phyloP scores from a whole-genome alignment of 2,329 filamentous ascomycete species.

The Apiospora arundinis region DNA sequence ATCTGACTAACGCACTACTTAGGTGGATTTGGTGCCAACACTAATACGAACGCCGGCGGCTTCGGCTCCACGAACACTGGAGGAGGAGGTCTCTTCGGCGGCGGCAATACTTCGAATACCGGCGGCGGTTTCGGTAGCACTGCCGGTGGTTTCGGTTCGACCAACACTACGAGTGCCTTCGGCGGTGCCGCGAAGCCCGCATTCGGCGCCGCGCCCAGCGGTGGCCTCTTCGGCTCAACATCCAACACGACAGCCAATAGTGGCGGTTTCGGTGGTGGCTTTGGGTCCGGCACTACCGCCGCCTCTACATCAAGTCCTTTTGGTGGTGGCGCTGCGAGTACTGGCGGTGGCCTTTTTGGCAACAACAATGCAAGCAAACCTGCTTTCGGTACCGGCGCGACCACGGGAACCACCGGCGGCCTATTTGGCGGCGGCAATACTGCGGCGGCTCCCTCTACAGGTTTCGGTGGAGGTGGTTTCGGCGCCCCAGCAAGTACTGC shows the following conservation, averaged over 20 bases:
- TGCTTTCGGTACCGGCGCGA: conserved; percentile 53
- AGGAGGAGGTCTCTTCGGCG: conserved; percentile 21
- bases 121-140: conserved; percentile 57
- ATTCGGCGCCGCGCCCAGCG: conserved; percentile 44
- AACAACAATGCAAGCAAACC: conserved; percentile 49
- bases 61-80: conserved; percentile 49
- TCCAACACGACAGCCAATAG: conserved; percentile 34
- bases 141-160: conserved; percentile 40
- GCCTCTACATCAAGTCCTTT: conserved; percentile 46
- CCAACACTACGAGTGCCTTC: conserved; percentile 40
- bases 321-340: conserved; percentile 41
- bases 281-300: conserved; percentile 46
- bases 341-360: conserved; percentile 38
- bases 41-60: conserved; percentile 45
- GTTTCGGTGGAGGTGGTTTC: conserved; percentile 49
- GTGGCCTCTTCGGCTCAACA: conserved; percentile 58
- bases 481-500: conserved; percentile 51
- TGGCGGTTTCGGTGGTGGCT: conserved; percentile 44
- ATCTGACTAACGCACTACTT: neutral
- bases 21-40: conserved; percentile 42
- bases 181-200: conserved; percentile 32
- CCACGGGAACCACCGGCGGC: conserved; percentile 49
- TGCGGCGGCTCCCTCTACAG: conserved; percentile 35
- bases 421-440: conserved; percentile 52
- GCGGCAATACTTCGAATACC: conserved; percentile 22